phyloP scores from a whole-genome alignment of 805 yeast species.

The Candida nonsorbophila region DNA sequence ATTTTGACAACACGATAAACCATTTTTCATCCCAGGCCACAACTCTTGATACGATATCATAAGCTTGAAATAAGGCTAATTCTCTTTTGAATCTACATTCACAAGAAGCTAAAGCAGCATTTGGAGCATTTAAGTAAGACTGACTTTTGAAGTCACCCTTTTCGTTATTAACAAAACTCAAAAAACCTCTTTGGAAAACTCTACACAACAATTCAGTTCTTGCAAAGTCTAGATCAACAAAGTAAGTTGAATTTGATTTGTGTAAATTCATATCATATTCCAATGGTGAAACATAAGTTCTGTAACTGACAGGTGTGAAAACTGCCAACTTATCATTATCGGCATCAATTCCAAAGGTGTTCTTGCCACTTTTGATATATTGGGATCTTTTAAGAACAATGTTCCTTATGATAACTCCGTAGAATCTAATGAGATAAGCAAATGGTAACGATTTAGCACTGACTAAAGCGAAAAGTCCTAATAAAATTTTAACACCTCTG shows the following conservation, averaged over 20 bases:
- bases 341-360: slow-evolving; percentile 28
- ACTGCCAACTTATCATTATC: slow-evolving; percentile 17
- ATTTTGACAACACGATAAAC: slow-evolving; percentile 67
- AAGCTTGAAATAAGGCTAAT: slow-evolving; percentile 60
- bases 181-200: slow-evolving; percentile 53
- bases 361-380: slow-evolving; percentile 15
- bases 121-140: slow-evolving; percentile 41
- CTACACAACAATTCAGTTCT: slow-evolving; percentile 58
- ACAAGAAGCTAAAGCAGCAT: slow-evolving; percentile 73
- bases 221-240: slow-evolving; percentile 73
- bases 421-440: slow-evolving; percentile 62
- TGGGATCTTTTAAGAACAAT: slow-evolving; percentile 30
- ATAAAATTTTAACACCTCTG: slow-evolving; percentile 2
- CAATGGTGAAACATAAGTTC: slow-evolving; percentile 62
- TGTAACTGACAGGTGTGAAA: slow-evolving; percentile 40
- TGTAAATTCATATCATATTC: slow-evolving; percentile 87
- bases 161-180: slow-evolving; percentile 36
- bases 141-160: slow-evolving; percentile 23
- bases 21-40: slow-evolving; percentile 86
- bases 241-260: slow-evolving; percentile 83
- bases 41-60: slow-evolving; percentile 51
- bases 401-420: slow-evolving; percentile 36
- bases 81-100: slow-evolving; percentile 66
- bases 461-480: slow-evolving; percentile 20
- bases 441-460: slow-evolving; percentile 65